Evolutionary conservation across 2,329 filamentous ascomycete species (phyloP), one percentile per base, ranked within the genome.

Genomic region (Trichoderma sp.): DNA sequence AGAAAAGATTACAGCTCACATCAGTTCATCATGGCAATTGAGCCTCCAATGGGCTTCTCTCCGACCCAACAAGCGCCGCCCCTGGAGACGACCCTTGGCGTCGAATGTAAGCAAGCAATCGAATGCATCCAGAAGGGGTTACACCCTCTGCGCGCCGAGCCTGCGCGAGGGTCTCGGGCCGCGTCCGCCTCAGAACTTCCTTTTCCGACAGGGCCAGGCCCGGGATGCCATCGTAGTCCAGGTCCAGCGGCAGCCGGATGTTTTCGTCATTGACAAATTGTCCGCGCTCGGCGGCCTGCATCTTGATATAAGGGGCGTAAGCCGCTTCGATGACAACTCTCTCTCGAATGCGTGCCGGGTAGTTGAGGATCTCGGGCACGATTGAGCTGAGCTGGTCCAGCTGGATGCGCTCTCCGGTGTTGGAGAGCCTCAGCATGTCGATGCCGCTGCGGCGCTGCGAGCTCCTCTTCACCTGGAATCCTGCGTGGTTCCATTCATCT

Each of bases 131-230:
- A 0, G 86, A 82, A 0, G 89, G 88, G 24, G 88, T 90, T 70
- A 91, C 83, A 4, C 95, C 95, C 79, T 99, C 96, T 13, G 97
- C 88, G 16, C 96, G 83, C 59, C 93, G 85, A 37, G 95, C 95
- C 85, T 97, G 96, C 0, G 93, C 95, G 26, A 99, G 84, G 70
- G 88, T 96, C 79, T 96, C 93, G 0, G 96, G 96, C 63, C 88
- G 83, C 1, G 93, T 91, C 2, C 84, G 82, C 69, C 87, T 85
- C 43, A 99, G 83, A 4, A 90, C 85, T 32, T 88, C 84, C 79
- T 87, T 90, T 82, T 98, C 96, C 69, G 93, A 94, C 46, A 89
- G 86, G 68, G 92, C 94, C 64, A 99, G 82, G 0, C 94, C 94
- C 39, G 86, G 83, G 0, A 99, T 85, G 14, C 79, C 75, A 54